These are phyloP conservation scores for Vitis labrusca DNA, from an alignment of 164 flowering plant species.

Conservation along the genomic window DNA sequence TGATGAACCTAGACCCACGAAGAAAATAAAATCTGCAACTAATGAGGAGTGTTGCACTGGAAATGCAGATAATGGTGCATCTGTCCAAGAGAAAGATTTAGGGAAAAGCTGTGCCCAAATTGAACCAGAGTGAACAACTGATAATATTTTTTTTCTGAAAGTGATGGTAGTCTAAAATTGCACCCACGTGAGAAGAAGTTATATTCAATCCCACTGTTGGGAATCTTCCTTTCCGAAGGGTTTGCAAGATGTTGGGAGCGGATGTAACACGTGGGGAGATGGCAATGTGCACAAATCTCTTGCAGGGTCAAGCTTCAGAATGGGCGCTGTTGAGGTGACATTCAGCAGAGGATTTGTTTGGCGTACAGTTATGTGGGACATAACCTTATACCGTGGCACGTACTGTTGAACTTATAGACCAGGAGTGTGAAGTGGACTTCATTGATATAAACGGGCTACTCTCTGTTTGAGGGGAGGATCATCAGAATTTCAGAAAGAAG, in stretches of 20 bases:
- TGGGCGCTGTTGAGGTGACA: conserved; percentile 96
- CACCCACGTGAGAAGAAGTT: conserved; percentile 90
- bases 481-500: no score
- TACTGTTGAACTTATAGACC: conserved; percentile 81
- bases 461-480: no score
- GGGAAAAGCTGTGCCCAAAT: conserved; percentile 17
- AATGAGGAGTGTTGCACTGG: conserved; percentile 26
- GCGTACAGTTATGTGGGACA: conserved; percentile 96
- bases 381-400: conserved; percentile 88
- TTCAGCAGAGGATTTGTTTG: conserved; percentile 87
- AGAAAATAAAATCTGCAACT: conserved; percentile 55
- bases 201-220: no score
- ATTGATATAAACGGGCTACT: conserved; percentile 93
- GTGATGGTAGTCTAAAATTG: conserved; percentile 57
- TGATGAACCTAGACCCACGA: conserved; percentile 37
- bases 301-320: conserved; percentile 99
- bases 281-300: conserved; percentile 97
- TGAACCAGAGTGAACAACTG: conserved; percentile 25
- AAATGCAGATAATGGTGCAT: conserved; percentile 35
- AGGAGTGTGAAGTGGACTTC: conserved; percentile 82
- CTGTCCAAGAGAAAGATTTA: conserved; percentile 18
- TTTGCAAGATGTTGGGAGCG: conserved; percentile 89
- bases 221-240: conserved; percentile 89
- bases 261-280: conserved; percentile 98
- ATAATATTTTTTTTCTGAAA: conserved; percentile 30